Conservation (phyloP, 306 rosid species). For the Cucurbita pepo region DNA sequence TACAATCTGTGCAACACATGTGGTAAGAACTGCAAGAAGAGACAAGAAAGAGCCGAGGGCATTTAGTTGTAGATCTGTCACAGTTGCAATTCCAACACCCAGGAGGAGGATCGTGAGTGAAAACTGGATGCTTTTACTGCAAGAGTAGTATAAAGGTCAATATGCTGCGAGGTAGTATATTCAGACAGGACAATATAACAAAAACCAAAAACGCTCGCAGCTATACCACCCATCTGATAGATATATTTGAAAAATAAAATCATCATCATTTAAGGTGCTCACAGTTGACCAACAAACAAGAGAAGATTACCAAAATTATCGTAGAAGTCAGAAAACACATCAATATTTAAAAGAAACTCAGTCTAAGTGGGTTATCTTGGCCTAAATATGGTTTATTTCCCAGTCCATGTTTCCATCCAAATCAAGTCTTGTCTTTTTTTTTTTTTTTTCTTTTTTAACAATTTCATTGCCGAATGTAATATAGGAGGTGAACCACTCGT, state of each 20-base stretch:
- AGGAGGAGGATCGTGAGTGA: slow-evolving; percentile 60
- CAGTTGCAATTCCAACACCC: slow-evolving; percentile 93
- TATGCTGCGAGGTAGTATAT: neutral
- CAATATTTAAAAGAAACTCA: neutral
- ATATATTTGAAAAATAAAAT: neutral
- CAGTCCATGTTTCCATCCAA: neutral
- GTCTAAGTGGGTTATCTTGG: neutral
- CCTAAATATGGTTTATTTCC: neutral
- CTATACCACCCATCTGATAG: neutral
- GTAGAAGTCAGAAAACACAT: neutral
- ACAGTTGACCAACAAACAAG: neutral
- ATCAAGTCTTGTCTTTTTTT: too few species aligned
- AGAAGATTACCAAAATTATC: neutral
- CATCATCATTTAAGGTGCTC: neutral
- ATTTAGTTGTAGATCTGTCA: slow-evolving; percentile 88
- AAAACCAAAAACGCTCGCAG: neutral
- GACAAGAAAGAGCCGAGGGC: slow-evolving; percentile 73
- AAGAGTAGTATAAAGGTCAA: neutral
- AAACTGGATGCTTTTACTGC: slow-evolving; percentile 78
- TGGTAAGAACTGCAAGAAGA: slow-evolving; percentile 73
- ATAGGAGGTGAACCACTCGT: too few species aligned
- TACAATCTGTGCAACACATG: slow-evolving; percentile 96
- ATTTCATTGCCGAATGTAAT: too few species aligned
- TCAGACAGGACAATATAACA: neutral
- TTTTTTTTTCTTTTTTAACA: too few species aligned